Conservation (phyloP, 108 stramenopile genomes). For the Asterionellopsis glacialis region DNA sequence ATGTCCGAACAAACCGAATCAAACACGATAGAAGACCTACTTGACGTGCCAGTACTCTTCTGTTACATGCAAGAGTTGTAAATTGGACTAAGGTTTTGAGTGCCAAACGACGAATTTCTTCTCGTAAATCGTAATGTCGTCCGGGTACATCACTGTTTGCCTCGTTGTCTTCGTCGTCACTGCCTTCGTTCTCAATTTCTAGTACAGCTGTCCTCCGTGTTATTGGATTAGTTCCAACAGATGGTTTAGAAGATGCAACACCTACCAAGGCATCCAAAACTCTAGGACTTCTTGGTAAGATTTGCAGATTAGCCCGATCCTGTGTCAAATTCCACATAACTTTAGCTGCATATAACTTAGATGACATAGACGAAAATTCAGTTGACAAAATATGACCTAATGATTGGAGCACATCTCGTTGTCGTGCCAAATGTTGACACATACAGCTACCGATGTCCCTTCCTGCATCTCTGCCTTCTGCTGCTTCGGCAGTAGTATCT, state of each 20-base stretch:
- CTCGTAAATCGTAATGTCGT: too few species aligned
- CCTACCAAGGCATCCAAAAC: neutral
- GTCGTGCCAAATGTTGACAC: too few species aligned
- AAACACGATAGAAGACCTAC: slow-evolving; percentile 21
- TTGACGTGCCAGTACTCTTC: slow-evolving; percentile 20
- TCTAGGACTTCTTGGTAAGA: neutral
- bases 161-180: too few species aligned
- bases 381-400: too few species aligned
- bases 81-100: neutral
- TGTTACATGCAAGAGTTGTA: slow-evolving; percentile 13
- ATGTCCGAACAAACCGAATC: slow-evolving; percentile 20
- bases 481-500: too few species aligned
- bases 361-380: neutral
- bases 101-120: neutral
- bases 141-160: too few species aligned
- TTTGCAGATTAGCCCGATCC: neutral
- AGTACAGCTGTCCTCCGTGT: neutral
- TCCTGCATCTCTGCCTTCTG: too few species aligned
- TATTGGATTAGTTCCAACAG: neutral
- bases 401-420: too few species aligned
- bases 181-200: too few species aligned
- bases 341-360: neutral
- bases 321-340: neutral
- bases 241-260: neutral
- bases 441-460: too few species aligned